Conservation (phyloP, 441 rosid species). For the Oxalis stricta region DNA sequence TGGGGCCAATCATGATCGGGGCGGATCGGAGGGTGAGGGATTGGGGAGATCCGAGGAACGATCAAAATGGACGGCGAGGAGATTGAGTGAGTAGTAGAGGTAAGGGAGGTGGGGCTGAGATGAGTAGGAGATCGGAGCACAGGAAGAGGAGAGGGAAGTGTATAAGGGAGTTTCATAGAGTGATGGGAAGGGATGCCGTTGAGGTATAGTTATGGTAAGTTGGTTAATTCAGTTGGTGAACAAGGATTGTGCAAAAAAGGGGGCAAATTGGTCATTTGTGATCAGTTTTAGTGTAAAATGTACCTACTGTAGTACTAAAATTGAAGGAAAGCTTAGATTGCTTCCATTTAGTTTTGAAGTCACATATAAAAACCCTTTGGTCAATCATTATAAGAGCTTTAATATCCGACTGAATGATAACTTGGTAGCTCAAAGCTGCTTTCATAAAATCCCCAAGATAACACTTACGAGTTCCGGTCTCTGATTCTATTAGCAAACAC, state of each 20-base stretch:
- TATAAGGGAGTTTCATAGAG: conserved; percentile 49
- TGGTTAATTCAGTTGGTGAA: conserved; percentile 60
- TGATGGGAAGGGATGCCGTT: conserved; percentile 69
- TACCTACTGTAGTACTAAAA: too few species aligned
- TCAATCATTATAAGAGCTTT: too few species aligned
- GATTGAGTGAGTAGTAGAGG: conserved; percentile 15
- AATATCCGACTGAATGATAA: too few species aligned
- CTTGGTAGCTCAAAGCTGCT: too few species aligned
- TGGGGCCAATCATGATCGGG: conserved; percentile 67
- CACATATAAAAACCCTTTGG: too few species aligned
- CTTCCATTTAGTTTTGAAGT: too few species aligned
- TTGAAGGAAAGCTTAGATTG: too few species aligned
- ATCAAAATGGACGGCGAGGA: conserved; percentile 8
- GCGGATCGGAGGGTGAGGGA: conserved; percentile 66
- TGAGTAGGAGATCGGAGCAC: conserved; percentile 56
- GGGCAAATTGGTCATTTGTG: conserved; percentile 52
- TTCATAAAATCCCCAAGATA: too few species aligned
- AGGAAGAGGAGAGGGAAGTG: conserved; percentile 80
- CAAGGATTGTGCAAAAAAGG: conserved; percentile 69
- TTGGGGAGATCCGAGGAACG: conserved; percentile 81
- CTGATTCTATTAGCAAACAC: too few species aligned
- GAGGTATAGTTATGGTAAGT: conserved; percentile 62
- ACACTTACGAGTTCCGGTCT: too few species aligned
- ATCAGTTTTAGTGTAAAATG: conserved; percentile 16
- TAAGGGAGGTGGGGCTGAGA: conserved; percentile 61